phyloP scores from a whole-genome alignment of 192 early-diverging fungal genomes.

The Phlyctochytrium bullatum region DNA sequence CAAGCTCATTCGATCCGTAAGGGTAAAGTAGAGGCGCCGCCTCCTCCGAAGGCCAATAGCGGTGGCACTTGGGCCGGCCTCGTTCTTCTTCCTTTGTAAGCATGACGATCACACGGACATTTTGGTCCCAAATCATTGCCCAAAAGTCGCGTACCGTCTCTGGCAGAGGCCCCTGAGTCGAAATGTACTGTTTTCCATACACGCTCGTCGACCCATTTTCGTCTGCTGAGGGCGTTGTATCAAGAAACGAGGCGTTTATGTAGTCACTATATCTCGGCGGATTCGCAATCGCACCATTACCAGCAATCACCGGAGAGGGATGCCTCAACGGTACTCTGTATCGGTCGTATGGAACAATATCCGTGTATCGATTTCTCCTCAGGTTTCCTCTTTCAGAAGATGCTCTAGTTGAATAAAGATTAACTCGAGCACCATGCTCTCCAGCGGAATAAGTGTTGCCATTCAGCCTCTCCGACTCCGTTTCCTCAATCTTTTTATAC shows the following conservation, averaged over 20 bases:
- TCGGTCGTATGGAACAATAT: constrained; percentile 53
- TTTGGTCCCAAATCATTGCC: constrained; percentile 85
- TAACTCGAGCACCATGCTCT: no score
- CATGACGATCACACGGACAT: constrained; percentile 77
- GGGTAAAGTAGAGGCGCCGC: neutral
- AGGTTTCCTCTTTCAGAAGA: neutral
- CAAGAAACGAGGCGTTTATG: constrained; percentile 82
- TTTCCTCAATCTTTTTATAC: constrained; percentile 14
- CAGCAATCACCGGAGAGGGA: constrained; percentile 8
- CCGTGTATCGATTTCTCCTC: constrained; percentile 42
- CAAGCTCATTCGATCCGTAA: constrained; percentile 20
- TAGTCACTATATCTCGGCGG: constrained; percentile 50
- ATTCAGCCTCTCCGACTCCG: neutral
- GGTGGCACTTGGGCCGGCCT: constrained; percentile 72
- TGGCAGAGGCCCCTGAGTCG: constrained; percentile 82
- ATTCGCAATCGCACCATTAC: neutral
- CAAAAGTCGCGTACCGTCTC: constrained; percentile 81
- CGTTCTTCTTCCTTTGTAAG: constrained; percentile 78
- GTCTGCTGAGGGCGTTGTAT: neutral
- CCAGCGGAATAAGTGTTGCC: no score
- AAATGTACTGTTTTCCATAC: constrained; percentile 64
- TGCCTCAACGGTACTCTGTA: constrained; percentile 35
- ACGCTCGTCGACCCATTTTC: neutral
- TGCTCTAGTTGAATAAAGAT: neutral
- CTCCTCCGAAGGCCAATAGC: constrained; percentile 77